phyloP scores from a whole-genome alignment of 1,139 yeast species.

The Candida sp. region DNA sequence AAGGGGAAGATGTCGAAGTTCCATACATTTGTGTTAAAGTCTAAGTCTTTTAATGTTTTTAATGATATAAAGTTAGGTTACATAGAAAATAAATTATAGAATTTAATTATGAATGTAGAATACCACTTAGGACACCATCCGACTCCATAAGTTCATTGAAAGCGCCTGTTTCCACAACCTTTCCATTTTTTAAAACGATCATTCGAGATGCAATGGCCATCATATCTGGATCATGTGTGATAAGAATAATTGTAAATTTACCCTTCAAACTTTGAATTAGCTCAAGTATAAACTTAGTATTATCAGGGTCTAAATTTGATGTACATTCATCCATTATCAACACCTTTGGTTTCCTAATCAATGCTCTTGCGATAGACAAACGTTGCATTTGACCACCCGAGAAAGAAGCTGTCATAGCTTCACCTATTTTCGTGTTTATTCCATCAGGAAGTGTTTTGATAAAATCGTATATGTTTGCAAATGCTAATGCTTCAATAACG shows the following conservation, averaged over 20 bases:
- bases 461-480: conserved; percentile 51
- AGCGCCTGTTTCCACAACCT: conserved; percentile 28
- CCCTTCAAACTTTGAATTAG: conserved; percentile 37
- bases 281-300: conserved; percentile 35
- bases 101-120: background rate
- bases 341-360: conserved; percentile 59
- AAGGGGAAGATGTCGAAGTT: conserved; percentile 94
- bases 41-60: conserved; percentile 6
- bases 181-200: conserved; percentile 43
- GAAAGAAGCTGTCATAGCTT: conserved; percentile 40
- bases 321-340: conserved; percentile 79
- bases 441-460: conserved; percentile 53
- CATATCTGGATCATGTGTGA: conserved; percentile 60
- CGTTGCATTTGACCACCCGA: conserved; percentile 87
- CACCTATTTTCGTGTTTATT: conserved; percentile 55
- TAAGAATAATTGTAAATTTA: conserved; percentile 40
- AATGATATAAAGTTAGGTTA: conserved; percentile 1
- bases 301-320: conserved; percentile 67
- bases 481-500: conserved; percentile 36
- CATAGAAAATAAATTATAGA: background rate
- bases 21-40: conserved; percentile 71
- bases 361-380: conserved; percentile 70
- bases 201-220: conserved; percentile 47
- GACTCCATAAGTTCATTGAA: conserved; percentile 10
- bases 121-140: conserved; percentile 6